A percentile compares a stretch with the other conserved stretches of the same genome.
Conservation (phyloP, 2,329 filamentous ascomycete genomes). For the Bipolaris victoriae region DNA sequence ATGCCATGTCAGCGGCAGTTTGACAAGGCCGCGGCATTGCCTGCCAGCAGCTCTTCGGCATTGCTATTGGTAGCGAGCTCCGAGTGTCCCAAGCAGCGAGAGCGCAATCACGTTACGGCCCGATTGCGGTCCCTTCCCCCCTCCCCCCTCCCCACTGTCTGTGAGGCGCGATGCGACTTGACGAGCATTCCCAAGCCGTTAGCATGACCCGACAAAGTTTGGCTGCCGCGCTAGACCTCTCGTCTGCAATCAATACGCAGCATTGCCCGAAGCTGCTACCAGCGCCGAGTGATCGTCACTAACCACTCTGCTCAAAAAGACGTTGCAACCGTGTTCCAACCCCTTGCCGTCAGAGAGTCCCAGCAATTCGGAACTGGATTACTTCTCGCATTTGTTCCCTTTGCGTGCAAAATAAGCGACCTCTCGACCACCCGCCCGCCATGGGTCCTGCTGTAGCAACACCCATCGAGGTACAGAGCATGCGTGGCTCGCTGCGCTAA, state of each 20-base stretch:
- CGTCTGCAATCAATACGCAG: conserved; percentile 13
- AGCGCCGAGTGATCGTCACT: conserved; percentile 16
- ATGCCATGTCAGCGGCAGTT: conserved; percentile 2
- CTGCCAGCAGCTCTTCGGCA: conserved; percentile 4
- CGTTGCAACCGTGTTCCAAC: conserved; percentile 11
- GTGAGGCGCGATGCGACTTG: conserved; percentile 6
- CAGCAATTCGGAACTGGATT: conserved; percentile 6
- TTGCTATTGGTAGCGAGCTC: conserved; percentile 2
- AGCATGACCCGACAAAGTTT: conserved; percentile 16
- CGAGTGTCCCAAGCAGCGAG: conserved; percentile 4
- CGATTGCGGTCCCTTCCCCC: conserved; percentile 8
- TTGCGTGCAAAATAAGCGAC: conserved; percentile 2
- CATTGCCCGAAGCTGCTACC: conserved; percentile 12
- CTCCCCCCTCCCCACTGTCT: not conserved
- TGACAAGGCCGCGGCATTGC: conserved; percentile 9
- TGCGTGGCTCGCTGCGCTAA: conserved; percentile 7
- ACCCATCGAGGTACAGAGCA: no score
- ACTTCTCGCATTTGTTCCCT: not conserved
- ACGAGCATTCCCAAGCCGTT: conserved; percentile 8
- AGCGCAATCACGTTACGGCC: conserved; percentile 11
- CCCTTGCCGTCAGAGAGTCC: conserved; percentile 1
- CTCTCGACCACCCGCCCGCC: no score
- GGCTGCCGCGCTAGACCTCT: conserved; percentile 12
- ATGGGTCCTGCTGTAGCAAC: not conserved
- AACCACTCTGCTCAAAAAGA: conserved; percentile 11